Percentiles rank a stretch among this genome's conserved stretches.
These are phyloP conservation scores for Cutaneotrichosporon sp. DNA, from an alignment of 1,284 basidiomycete genomes.

Conservation along the genomic window DNA sequence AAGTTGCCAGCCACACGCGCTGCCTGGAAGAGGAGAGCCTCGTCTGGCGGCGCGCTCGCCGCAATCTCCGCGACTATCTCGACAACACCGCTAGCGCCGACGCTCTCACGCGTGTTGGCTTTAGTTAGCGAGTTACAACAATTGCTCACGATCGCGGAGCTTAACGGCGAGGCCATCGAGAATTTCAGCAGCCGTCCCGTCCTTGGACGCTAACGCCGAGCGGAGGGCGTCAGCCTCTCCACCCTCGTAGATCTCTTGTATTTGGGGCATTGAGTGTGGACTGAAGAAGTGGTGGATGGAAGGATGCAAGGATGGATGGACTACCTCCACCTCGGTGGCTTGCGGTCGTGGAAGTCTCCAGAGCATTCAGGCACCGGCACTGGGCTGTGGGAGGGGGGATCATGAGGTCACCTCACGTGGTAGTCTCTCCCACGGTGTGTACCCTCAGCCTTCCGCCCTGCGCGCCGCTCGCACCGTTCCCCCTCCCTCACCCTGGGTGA, in stretches of 20 bases:
- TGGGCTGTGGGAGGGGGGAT: too few species aligned
- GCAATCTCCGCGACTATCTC: slow-evolving; percentile 6
- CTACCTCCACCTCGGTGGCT: background rate
- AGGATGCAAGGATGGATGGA: background rate
- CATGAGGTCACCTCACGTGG: background rate
- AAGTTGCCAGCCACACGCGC: slow-evolving; percentile 46
- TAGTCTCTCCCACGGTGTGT: background rate
- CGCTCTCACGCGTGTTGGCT: background rate
- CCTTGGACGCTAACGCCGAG: background rate
- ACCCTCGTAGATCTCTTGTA: background rate
- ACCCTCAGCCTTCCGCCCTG: too few species aligned
- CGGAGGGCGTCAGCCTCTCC: background rate
- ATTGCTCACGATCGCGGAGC: slow-evolving; percentile 3
- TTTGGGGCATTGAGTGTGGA: background rate
- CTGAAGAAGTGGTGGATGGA: background rate
- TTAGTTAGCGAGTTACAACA: background rate
- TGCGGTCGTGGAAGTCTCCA: background rate
- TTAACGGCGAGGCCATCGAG: background rate
- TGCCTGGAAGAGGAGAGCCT: slow-evolving; percentile 27
- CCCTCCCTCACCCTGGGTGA: too few species aligned
- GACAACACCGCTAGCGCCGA: background rate
- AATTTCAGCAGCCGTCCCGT: background rate
- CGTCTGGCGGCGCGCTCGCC: background rate
- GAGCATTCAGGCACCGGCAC: background rate
- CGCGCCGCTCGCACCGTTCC: too few species aligned